A percentile compares a stretch with the other conserved stretches of the same genome.
Conservation (phyloP, 1,139 yeast species). For the Pichia sp. region DNA sequence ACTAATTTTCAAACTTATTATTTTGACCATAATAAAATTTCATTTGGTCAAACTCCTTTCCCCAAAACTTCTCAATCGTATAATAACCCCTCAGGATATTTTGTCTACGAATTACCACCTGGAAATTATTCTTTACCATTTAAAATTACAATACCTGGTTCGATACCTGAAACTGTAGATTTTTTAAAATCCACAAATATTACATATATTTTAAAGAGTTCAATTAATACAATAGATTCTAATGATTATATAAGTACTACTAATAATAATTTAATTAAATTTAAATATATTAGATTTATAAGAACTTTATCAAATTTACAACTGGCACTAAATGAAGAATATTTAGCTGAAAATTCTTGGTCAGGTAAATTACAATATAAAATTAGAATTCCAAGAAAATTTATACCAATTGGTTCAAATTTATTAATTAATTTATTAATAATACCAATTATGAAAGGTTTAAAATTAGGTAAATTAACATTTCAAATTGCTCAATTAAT, state of each 20-base stretch:
- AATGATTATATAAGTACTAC: too few relatives aligned
- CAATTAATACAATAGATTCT: slow-evolving; percentile 37
- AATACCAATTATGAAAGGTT: slow-evolving; percentile 56
- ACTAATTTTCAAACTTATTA: neutral
- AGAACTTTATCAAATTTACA: slow-evolving; percentile 19
- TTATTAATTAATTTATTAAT: slow-evolving; percentile 48
- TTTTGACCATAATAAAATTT: slow-evolving; percentile 8
- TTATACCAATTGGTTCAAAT: slow-evolving; percentile 54
- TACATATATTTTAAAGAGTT: slow-evolving; percentile 38
- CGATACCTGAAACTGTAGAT: slow-evolving; percentile 61
- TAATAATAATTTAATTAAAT: too few relatives aligned
- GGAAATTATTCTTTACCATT: slow-evolving; percentile 70
- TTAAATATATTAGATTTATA: slow-evolving; percentile 39
- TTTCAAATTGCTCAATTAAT: slow-evolving; percentile 51
- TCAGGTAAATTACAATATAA: slow-evolving; percentile 59
- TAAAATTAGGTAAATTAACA: slow-evolving; percentile 41
- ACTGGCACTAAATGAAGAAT: slow-evolving; percentile 32
- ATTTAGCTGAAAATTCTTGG: slow-evolving; percentile 59
- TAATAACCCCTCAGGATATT: slow-evolving; percentile 2
- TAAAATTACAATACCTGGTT: slow-evolving; percentile 48
- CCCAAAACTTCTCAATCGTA: slow-evolving; percentile 13
- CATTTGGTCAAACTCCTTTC: slow-evolving; percentile 34
- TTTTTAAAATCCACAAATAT: slow-evolving; percentile 54
- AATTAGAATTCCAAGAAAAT: slow-evolving; percentile 49
- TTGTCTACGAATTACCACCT: slow-evolving; percentile 38